These are phyloP conservation scores for Dactylorhiza incarnata DNA, from an alignment of 106 monocot species.

Conservation along the genomic window DNA sequence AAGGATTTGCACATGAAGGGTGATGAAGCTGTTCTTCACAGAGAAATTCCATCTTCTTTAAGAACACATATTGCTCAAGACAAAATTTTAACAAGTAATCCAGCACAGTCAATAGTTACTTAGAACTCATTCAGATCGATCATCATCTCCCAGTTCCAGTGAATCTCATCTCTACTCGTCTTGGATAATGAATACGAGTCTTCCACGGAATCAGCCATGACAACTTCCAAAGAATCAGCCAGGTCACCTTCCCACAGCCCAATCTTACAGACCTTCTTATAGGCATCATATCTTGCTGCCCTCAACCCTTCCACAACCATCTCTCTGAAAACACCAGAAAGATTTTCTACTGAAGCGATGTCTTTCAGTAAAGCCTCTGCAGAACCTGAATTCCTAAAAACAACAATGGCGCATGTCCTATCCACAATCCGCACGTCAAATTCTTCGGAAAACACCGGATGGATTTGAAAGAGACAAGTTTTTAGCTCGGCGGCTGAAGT, in stretches of 20 bases:
- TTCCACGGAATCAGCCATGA: conserved; percentile 8
- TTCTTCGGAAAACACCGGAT: conserved; percentile 44
- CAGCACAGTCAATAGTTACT: conserved; percentile 6
- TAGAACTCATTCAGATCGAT: conserved; percentile 46
- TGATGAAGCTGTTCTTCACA: background rate
- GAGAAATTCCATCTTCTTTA: background rate
- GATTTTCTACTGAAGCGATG: conserved; percentile 22
- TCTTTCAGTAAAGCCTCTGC: conserved; percentile 39
- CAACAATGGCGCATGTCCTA: conserved; percentile 46
- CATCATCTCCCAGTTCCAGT: conserved; percentile 43
- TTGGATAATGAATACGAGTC: conserved; percentile 1
- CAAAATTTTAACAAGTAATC: background rate
- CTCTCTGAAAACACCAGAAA: conserved; percentile 19
- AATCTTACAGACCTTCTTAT: conserved; percentile 50
- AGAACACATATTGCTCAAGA: too few species aligned
- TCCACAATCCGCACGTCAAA: conserved; percentile 60
- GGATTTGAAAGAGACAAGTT: conserved; percentile 22
- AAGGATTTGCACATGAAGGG: too few species aligned
- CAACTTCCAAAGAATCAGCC: conserved; percentile 59
- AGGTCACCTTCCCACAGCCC: conserved; percentile 57
- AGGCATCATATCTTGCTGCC: conserved; percentile 55
- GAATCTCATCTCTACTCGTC: conserved; percentile 25
- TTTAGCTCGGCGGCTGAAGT: conserved; percentile 32
- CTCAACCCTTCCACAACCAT: conserved; percentile 50
- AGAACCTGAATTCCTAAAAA: conserved; percentile 24